A percentile compares a stretch with the other conserved stretches of the same genome.
phyloP scores from a whole-genome alignment of 2,329 filamentous ascomycete genomes.

The Fusarium annulatum region DNA sequence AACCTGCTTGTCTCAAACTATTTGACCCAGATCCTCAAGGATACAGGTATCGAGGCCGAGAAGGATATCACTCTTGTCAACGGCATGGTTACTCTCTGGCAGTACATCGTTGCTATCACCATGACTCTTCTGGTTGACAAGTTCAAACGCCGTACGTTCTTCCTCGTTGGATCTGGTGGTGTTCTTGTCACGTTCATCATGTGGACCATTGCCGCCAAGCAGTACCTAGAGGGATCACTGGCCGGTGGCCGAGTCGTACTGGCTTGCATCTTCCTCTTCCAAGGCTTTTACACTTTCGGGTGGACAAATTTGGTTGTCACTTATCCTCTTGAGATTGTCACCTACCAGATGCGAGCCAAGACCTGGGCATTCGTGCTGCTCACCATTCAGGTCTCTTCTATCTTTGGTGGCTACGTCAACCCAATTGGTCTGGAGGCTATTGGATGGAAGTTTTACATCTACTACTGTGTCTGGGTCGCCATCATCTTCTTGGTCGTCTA shows the following conservation, averaged over 20 bases:
- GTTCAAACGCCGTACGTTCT: slow-evolving; percentile 53
- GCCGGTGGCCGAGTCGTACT: slow-evolving; percentile 51
- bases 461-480: slow-evolving; percentile 54
- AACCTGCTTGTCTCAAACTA: slow-evolving; percentile 58
- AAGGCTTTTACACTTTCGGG: slow-evolving; percentile 55
- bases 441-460: slow-evolving; percentile 56
- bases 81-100: slow-evolving; percentile 55
- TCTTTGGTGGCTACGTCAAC: slow-evolving; percentile 55
- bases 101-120: slow-evolving; percentile 54
- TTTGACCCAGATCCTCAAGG: slow-evolving; percentile 52
- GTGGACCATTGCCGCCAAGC: slow-evolving; percentile 54
- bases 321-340: slow-evolving; percentile 56
- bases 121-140: slow-evolving; percentile 52
- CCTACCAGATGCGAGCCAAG: slow-evolving; percentile 57
- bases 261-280: slow-evolving; percentile 57
- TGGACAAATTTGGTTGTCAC: slow-evolving; percentile 58
- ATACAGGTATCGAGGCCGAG: slow-evolving; percentile 52
- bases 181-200: slow-evolving; percentile 53
- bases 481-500: slow-evolving; percentile 53
- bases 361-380: slow-evolving; percentile 54
- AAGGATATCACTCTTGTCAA: slow-evolving; percentile 56
- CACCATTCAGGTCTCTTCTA: slow-evolving; percentile 52
- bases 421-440: slow-evolving; percentile 52
- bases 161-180: slow-evolving; percentile 53
- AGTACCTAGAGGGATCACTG: slow-evolving; percentile 50